Percentiles rank a stretch among this genome's conserved stretches.
Conservation (phyloP, 257 asterid genomes). For the Forsythia viridissima region DNA sequence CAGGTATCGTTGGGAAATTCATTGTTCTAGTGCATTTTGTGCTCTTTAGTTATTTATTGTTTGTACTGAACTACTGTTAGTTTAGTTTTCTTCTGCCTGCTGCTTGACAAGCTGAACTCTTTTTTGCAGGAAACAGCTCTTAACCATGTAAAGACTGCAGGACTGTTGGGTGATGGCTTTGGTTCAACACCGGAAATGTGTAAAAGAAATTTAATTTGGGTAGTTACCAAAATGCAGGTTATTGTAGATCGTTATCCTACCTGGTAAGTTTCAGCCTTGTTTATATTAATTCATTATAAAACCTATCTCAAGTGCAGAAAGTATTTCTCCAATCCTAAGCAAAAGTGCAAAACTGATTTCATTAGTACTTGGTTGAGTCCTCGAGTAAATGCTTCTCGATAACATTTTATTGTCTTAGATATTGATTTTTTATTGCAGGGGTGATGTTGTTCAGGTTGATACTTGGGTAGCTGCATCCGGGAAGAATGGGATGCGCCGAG, state of each 20-base stretch:
- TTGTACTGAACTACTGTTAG: not conserved
- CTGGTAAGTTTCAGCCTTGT: conserved; percentile 55
- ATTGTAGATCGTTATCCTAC: conserved; percentile 89
- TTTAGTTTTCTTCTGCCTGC: conserved; percentile 2
- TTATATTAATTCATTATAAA: not conserved
- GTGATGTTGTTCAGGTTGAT: conserved; percentile 95
- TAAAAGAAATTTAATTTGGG: conserved; percentile 91
- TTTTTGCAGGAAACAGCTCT: conserved; percentile 88
- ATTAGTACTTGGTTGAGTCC: conserved; percentile 3
- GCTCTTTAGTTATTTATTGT: conserved; percentile 3
- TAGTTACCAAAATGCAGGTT: conserved; percentile 93
- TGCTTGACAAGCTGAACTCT: conserved; percentile 29
- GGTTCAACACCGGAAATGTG: conserved; percentile 98
- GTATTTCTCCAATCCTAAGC: not conserved
- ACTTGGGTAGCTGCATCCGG: conserved; percentile 98
- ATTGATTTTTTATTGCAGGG: conserved; percentile 51
- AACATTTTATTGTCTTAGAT: conserved; percentile 23
- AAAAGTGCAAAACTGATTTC: not conserved
- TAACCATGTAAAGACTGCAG: conserved; percentile 83
- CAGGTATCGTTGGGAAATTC: conserved; percentile 52
- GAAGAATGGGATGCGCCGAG: conserved; percentile 98
- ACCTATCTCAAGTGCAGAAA: not conserved
- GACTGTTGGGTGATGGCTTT: conserved; percentile 90
- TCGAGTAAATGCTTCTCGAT: not conserved
- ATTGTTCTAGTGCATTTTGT: not conserved